Conservation (phyloP, 352 stramenopile species). For the Pythium pyrilobum region DNA sequence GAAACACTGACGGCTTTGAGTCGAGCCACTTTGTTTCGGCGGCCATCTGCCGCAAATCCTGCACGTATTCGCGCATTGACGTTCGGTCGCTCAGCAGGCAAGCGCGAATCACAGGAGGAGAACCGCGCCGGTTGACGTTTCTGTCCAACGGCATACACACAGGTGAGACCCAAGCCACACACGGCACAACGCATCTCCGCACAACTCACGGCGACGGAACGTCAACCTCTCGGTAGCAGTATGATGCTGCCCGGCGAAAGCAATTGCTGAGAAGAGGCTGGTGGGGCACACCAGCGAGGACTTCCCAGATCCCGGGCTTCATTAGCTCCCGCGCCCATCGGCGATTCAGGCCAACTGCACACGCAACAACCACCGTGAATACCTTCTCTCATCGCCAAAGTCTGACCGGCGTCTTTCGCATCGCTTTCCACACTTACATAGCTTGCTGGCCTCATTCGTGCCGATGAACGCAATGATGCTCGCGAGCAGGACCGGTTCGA, state of each 20-base stretch:
- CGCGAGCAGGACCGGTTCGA: conserved; percentile 51
- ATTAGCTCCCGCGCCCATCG: conserved; percentile 79
- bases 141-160: too few relatives aligned
- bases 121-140: conserved; percentile 82
- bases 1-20: conserved; percentile 30
- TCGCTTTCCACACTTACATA: conserved; percentile 22
- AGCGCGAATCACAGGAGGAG: conserved; percentile 76
- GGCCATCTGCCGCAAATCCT: conserved; percentile 75
- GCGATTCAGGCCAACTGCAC: conserved; percentile 58
- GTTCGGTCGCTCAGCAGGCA: conserved; percentile 80
- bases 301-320: conserved; percentile 79
- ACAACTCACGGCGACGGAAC: conserved; percentile 70
- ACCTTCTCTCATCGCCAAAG: too few relatives aligned
- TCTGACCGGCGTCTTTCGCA: too few relatives aligned
- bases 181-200: too few relatives aligned
- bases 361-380: conserved; percentile 2
- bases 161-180: too few relatives aligned
- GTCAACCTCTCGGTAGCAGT: conserved; percentile 85
- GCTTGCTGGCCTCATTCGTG: conserved; percentile 35
- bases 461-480: conserved; percentile 59
- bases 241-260: conserved; percentile 79
- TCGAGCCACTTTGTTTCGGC: conserved; percentile 68
- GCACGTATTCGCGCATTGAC: conserved; percentile 83
- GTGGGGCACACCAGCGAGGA: conserved; percentile 68
- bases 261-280: conserved; percentile 74